Evolutionary conservation across 371 early-diverging fungal genomes (phyloP).

Genomic region (Mucor plumbeus): DNA sequence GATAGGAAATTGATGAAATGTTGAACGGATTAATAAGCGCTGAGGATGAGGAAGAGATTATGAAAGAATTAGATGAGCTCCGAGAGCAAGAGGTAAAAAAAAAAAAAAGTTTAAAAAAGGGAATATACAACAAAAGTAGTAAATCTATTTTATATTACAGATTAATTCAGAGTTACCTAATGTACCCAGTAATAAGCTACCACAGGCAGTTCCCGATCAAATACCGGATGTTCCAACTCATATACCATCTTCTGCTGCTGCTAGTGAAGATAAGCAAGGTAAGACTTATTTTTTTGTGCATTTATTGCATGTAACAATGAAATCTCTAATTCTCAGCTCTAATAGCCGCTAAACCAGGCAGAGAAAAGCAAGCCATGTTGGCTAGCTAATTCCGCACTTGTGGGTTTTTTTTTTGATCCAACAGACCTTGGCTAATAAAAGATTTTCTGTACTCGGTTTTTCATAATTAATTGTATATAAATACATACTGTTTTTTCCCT

Average conservation of each 20-base stretch:
- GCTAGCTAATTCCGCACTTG: constrained; percentile 9
- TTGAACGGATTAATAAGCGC: constrained; percentile 71
- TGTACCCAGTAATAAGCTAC: constrained; percentile 38
- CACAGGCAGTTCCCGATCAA: constrained; percentile 29
- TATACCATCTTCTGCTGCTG: not conserved
- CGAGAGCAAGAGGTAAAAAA: constrained; percentile 47
- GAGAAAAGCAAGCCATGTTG: constrained; percentile 31
- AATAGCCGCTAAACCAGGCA: constrained; percentile 18
- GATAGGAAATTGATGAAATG: constrained; percentile 81
- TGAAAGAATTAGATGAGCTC: constrained; percentile 77
- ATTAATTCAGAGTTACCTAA: constrained; percentile 41
- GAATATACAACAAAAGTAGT: constrained; percentile 3
- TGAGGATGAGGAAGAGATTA: constrained; percentile 88
- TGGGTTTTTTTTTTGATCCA: not conserved
- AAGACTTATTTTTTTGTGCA: not conserved
- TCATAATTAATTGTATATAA: not conserved
- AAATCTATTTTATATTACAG: constrained; percentile 18
- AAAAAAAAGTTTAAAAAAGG: constrained; percentile 1
- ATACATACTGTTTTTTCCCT: not conserved
- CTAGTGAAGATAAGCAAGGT: constrained; percentile 10
- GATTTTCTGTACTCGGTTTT: not conserved
- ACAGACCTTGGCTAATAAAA: not conserved
- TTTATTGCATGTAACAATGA: not conserved
- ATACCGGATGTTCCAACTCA: constrained; percentile 15
- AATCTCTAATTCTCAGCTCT: not conserved